Evolutionary conservation across 2,329 filamentous ascomycete species (phyloP).

Genomic region (Myriosclerotinia curreyana): DNA sequence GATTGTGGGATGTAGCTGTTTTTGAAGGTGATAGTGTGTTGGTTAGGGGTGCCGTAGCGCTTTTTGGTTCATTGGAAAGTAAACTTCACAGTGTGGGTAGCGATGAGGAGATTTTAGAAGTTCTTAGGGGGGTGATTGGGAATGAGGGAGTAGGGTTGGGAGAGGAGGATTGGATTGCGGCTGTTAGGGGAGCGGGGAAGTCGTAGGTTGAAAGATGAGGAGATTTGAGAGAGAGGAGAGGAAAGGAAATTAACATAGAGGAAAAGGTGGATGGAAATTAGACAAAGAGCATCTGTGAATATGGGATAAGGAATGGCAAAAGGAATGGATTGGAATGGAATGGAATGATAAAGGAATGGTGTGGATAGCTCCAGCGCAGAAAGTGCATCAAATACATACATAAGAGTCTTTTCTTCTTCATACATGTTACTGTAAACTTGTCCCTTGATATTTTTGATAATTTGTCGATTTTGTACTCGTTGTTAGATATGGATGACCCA

Average conservation of each 20-base stretch:
- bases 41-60: constrained; percentile 67
- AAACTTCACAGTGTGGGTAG: constrained; percentile 45
- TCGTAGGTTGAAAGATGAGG: no score
- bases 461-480: neutral
- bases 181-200: constrained; percentile 34
- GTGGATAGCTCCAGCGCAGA: neutral
- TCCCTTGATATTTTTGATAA: neutral
- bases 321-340: neutral
- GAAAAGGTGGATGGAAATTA: constrained; percentile 7
- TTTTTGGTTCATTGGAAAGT: constrained; percentile 53
- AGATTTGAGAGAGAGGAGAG: no score
- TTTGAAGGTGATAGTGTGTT: constrained; percentile 76
- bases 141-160: constrained; percentile 27
- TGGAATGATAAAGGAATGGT: neutral
- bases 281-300: neutral
- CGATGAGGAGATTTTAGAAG: constrained; percentile 27
- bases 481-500: neutral
- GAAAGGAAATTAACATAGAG: neutral
- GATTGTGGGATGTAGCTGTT: constrained; percentile 78
- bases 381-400: constrained; percentile 2
- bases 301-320: neutral
- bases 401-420: neutral
- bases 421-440: neutral
- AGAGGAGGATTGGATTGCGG: constrained; percentile 36
- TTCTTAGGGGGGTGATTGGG: constrained; percentile 27